phyloP scores from a whole-genome alignment of 768 basidiomycete species.

The Trametes sanguinea region DNA sequence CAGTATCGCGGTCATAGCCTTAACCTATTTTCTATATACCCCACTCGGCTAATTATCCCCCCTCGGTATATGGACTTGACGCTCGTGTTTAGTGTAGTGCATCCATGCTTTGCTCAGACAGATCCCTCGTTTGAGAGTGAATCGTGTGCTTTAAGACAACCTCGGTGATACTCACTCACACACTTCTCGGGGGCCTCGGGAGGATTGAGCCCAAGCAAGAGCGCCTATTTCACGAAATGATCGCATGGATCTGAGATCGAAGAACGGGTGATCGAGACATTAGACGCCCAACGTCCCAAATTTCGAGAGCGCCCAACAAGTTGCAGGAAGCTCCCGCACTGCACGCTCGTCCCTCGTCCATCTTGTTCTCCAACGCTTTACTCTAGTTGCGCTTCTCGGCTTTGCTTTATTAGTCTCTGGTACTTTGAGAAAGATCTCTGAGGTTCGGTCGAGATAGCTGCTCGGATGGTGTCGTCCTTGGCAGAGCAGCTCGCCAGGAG shows the following conservation, averaged over 20 bases:
- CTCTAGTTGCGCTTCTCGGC: neutral
- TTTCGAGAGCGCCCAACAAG: neutral
- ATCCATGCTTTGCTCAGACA: conserved; percentile 20
- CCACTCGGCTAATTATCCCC: conserved; percentile 27
- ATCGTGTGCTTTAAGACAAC: too few relatives aligned
- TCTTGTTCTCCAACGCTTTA: too few relatives aligned
- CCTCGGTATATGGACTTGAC: conserved; percentile 15
- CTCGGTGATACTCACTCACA: too few relatives aligned
- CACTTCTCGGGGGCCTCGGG: too few relatives aligned
- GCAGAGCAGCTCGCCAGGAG: conserved; percentile 79
- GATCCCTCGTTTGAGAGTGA: too few relatives aligned
- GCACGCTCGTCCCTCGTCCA: too few relatives aligned
- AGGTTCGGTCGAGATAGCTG: too few relatives aligned
- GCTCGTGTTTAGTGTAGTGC: conserved; percentile 22
- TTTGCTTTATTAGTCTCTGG: too few relatives aligned
- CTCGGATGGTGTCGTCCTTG: conserved; percentile 65
- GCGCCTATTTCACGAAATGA: too few relatives aligned
- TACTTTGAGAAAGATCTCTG: too few relatives aligned
- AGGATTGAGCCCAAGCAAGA: too few relatives aligned
- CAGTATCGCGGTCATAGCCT: conserved; percentile 31
- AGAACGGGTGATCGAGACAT: neutral
- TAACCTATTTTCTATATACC: conserved; percentile 27
- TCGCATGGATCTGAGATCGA: neutral
- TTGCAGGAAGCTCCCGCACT: too few relatives aligned
- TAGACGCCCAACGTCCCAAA: neutral